Evolutionary conservation across 1,284 basidiomycete genomes (phyloP).

Genomic region (Fistulina hepatica): DNA sequence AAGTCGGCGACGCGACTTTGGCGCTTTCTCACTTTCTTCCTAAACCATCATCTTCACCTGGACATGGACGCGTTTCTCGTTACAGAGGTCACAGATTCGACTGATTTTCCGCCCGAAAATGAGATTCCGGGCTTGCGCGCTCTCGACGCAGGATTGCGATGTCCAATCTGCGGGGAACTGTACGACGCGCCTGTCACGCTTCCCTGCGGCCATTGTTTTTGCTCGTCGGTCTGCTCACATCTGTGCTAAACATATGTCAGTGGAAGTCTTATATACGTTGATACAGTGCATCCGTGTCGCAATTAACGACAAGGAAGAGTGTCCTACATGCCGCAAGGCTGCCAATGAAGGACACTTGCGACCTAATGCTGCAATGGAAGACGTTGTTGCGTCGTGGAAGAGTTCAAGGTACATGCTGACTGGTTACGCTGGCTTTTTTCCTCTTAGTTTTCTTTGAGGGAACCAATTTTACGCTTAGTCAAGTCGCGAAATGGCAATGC

Average conservation of each 20-base stretch:
- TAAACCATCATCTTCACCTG: too few species aligned
- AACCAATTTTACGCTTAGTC: too few species aligned
- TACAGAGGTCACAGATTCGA: slow-evolving; percentile 42
- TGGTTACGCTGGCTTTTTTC: slow-evolving; percentile 1
- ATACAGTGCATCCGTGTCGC: slow-evolving; percentile 52
- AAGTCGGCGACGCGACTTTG: too few species aligned
- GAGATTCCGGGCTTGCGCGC: slow-evolving; percentile 41
- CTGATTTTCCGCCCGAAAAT: slow-evolving; percentile 45
- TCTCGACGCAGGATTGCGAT: slow-evolving; percentile 55
- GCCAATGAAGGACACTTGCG: slow-evolving; percentile 48
- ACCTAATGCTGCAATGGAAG: slow-evolving; percentile 49
- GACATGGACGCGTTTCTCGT: slow-evolving; percentile 4
- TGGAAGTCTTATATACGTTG: slow-evolving; percentile 5
- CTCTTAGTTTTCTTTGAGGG: slow-evolving; percentile 20
- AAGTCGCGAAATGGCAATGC: too few species aligned
- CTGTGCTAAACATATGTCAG: background rate
- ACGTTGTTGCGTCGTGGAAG: slow-evolving; percentile 51
- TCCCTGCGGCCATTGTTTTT: slow-evolving; percentile 65
- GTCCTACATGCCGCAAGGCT: slow-evolving; percentile 51
- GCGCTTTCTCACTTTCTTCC: too few species aligned
- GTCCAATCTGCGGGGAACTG: slow-evolving; percentile 60
- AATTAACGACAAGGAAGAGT: slow-evolving; percentile 46
- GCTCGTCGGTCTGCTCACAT: slow-evolving; percentile 47
- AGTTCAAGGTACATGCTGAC: slow-evolving; percentile 39
- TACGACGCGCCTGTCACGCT: slow-evolving; percentile 62